A percentile compares a stretch with the other conserved stretches of the same genome.
These are phyloP conservation scores for Boletus reticulatus DNA, from an alignment of 768 basidiomycete genomes.

Conservation along the genomic window DNA sequence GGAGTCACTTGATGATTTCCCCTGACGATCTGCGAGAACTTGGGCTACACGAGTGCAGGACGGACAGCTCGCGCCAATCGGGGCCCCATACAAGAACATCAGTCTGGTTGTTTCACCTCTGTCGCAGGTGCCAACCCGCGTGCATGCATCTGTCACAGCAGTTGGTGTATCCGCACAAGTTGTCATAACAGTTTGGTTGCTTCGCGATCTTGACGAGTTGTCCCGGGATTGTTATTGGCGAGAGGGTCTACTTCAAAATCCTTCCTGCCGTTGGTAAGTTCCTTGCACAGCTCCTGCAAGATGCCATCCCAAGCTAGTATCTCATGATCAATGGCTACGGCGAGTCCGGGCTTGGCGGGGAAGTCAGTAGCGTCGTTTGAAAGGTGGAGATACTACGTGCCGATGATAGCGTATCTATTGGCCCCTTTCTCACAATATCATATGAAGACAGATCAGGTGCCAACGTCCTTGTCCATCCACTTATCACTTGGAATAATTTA, in stretches of 20 bases:
- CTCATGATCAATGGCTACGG: background rate
- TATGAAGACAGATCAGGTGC: background rate
- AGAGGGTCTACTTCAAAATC: no score
- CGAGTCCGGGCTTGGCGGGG: no score
- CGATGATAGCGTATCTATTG: background rate
- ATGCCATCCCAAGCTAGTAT: conserved; percentile 12
- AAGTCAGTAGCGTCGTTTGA: no score
- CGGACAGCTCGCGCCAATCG: conserved; percentile 12
- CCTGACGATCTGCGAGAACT: conserved; percentile 20
- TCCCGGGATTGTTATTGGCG: no score
- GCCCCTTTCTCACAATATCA: background rate
- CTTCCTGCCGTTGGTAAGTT: conserved; percentile 2
- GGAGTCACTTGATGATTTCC: conserved; percentile 28
- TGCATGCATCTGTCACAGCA: no score
- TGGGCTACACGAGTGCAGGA: conserved; percentile 24
- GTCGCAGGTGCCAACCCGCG: conserved; percentile 5
- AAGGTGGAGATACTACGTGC: no score
- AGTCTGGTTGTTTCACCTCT: background rate
- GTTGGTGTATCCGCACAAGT: background rate
- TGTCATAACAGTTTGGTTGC: conserved; percentile 20
- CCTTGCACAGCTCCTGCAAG: background rate
- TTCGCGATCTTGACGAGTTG: conserved; percentile 20
- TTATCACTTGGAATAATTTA: background rate
- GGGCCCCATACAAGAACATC: background rate
- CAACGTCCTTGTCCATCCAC: background rate